Conservation (phyloP, 2,329 filamentous ascomycete species). For the Penicillium sp. region DNA sequence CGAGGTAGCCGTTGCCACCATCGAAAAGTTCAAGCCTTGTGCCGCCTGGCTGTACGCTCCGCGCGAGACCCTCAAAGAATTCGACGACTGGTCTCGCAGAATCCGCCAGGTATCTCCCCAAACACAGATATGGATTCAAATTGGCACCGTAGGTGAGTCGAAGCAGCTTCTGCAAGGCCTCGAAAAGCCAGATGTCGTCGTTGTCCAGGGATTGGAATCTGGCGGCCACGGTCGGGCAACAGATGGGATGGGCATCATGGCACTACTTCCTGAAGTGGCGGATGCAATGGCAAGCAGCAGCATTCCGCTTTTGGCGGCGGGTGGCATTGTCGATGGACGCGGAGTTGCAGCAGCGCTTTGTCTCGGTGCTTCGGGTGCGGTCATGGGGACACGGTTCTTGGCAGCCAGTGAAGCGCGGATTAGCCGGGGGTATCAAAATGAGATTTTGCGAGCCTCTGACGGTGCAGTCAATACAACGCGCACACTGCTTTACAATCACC, state of each 20-base stretch:
- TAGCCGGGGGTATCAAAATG: constrained; percentile 49
- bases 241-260: constrained; percentile 48
- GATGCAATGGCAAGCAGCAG: constrained; percentile 38
- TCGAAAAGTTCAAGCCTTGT: constrained; percentile 37
- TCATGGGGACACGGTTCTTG: constrained; percentile 62
- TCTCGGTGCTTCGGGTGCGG: constrained; percentile 53
- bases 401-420: constrained; percentile 51
- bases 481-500: constrained; percentile 52
- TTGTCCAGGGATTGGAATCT: constrained; percentile 53
- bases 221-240: constrained; percentile 52
- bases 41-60: constrained; percentile 45
- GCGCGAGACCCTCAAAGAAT: constrained; percentile 28
- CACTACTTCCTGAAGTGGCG: constrained; percentile 50
- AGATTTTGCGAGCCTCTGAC: constrained; percentile 49
- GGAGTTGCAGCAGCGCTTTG: constrained; percentile 49
- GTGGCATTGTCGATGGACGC: constrained; percentile 52
- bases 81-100: constrained; percentile 44
- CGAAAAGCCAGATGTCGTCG: constrained; percentile 49
- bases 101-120: constrained; percentile 41
- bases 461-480: constrained; percentile 51
- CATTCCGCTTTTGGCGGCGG: constrained; percentile 50
- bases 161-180: constrained; percentile 36
- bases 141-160: constrained; percentile 51
- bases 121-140: constrained; percentile 54
- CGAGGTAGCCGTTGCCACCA: constrained; percentile 25